Conservation (phyloP, 2,329 filamentous ascomycete species). For the Fusarium abutilonis region DNA sequence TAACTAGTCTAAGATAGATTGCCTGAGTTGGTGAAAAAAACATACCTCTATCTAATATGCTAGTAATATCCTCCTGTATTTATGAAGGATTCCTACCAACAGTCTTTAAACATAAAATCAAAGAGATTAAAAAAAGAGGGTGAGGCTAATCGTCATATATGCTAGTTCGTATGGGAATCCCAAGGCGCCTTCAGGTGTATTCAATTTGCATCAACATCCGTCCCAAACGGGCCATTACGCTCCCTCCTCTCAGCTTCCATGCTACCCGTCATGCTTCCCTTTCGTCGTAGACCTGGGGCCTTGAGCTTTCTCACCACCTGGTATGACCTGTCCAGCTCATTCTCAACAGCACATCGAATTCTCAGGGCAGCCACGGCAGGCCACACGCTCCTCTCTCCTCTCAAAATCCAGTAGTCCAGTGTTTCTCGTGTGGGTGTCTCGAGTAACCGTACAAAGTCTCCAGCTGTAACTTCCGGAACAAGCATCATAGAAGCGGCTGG, state of each 20-base stretch:
- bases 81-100: background rate
- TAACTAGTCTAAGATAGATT: no score
- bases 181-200: slow-evolving; percentile 4
- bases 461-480: slow-evolving; percentile 78
- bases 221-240: slow-evolving; percentile 19
- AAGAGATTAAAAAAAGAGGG: background rate
- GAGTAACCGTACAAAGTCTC: slow-evolving; percentile 81
- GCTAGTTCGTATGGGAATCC: background rate
- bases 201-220: slow-evolving; percentile 26
- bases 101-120: background rate
- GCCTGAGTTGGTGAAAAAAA: no score
- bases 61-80: background rate
- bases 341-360: slow-evolving; percentile 84
- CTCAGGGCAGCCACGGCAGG: slow-evolving; percentile 84
- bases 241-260: slow-evolving; percentile 39
- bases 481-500: slow-evolving; percentile 82
- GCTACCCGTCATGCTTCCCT: slow-evolving; percentile 53
- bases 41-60: no score
- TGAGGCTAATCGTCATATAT: slow-evolving; percentile 6
- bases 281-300: slow-evolving; percentile 61
- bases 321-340: slow-evolving; percentile 87
- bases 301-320: slow-evolving; percentile 76
- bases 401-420: slow-evolving; percentile 84
- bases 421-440: slow-evolving; percentile 81
- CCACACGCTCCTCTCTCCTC: slow-evolving; percentile 90